Evolutionary conservation across 2,329 filamentous ascomycete genomes (phyloP).

Genomic region (Beauveria pseudobassiana): DNA sequence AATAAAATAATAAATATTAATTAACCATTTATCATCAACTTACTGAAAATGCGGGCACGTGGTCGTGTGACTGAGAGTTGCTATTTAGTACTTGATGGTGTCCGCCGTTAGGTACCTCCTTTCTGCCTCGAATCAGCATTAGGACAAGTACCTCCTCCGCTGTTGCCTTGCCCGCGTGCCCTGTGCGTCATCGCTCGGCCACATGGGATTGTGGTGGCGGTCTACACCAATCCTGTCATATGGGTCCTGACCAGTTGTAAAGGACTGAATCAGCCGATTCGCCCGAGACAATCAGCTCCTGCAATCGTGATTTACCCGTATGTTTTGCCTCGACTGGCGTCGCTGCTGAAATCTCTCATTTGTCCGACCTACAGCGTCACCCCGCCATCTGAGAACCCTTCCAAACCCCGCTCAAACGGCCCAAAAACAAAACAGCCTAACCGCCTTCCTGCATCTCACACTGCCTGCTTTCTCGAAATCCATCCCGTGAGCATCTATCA

Average conservation of each 20-base stretch:
- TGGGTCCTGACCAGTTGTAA: background rate
- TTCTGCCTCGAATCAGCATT: background rate
- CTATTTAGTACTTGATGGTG: background rate
- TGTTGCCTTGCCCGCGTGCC: constrained; percentile 3
- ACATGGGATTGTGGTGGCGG: background rate
- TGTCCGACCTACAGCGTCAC: background rate
- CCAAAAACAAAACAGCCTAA: constrained; percentile 3
- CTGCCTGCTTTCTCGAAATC: background rate
- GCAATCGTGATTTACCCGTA: background rate
- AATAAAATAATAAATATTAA: background rate
- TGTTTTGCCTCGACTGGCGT: background rate
- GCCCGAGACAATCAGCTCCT: background rate
- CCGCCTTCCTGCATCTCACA: constrained; percentile 2
- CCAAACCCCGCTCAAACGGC: constrained; percentile 7
- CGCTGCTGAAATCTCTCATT: background rate
- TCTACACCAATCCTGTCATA: background rate
- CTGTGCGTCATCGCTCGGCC: constrained; percentile 8
- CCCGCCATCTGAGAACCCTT: constrained; percentile 1
- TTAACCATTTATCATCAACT: background rate
- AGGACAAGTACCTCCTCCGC: background rate
- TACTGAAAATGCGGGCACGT: constrained; percentile 5
- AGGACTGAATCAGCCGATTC: constrained; percentile 9
- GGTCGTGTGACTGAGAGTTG: background rate
- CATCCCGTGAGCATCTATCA: constrained; percentile 2
- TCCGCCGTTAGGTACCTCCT: background rate